Base-by-base conservation (phyloP, 2,329 filamentous ascomycete genomes). In the Scytalidium sp. region DNA sequence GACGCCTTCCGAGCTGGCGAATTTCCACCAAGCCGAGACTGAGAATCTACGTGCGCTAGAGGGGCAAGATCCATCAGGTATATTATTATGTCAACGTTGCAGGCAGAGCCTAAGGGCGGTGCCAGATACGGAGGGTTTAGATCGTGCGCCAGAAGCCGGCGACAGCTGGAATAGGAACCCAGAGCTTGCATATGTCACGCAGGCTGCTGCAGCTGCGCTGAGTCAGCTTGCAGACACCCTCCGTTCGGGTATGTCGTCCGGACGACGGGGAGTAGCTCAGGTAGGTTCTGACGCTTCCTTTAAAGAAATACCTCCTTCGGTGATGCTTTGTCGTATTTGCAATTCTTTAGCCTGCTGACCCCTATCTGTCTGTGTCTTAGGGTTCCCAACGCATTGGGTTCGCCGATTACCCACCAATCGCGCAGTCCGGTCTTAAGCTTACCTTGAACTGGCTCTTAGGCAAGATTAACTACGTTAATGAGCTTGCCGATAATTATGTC, bases 161-260 rank as follows among this genome's bases (percentile, higher is more conserved):
- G 60, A 60, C 46, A 47, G 50, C 22, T 60, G 56, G 54, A 52
- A 50, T 45, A 56, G 44, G 25, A 49, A 57, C 47, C 56, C 60
- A 17, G 60, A 59, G 36, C 50, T 62, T 9, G 51, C 50, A 41
- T 48, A 46, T 45, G 50, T 60, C 45, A 55, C 56, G 22, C 50
- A 59, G 48, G 56, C 54, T 47, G 51, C 58, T 56, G 58, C 55
- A 57, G 49, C 50, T 27, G 55, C 50, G 55, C 60, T 63, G 53
- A 63, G 54, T 59, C 49, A 63, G 51, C 56, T 63, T 32, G 56
- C 52, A 53, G 53, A 56, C 17, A 63, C 59, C 17, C 61, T 64
- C 47, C 43, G 50, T 56, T 57, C 51, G 49, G 57, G 59, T 44
- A 56, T 60, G 50, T 53, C 57, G 36, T 55, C 58, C 50, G 56